Conservation (phyloP, 495 filamentous ascomycete genomes). For the Penicillium argentinense region DNA sequence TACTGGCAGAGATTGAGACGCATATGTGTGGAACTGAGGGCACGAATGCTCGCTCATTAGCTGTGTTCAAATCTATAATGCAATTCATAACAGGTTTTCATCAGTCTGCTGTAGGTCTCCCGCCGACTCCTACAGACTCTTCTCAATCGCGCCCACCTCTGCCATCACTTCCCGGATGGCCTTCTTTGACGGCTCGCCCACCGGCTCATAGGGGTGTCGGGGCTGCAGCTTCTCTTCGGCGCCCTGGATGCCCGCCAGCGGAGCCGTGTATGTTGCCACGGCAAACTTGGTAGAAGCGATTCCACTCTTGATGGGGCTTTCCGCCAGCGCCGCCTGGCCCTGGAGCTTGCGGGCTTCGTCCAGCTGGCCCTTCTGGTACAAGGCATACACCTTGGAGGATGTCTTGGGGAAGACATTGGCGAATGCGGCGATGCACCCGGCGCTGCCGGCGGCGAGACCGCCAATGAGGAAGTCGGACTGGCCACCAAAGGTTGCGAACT, state of each 20-base stretch:
- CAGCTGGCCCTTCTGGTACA: constrained; percentile 62
- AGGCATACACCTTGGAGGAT: constrained; percentile 60
- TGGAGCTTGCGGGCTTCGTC: constrained; percentile 69
- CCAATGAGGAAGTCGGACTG: constrained; percentile 71
- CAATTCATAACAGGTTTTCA: constrained; percentile 1
- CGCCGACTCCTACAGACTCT: constrained; percentile 2
- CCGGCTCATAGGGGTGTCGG: constrained; percentile 54
- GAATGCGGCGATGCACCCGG: constrained; percentile 67
- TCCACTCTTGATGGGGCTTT: constrained; percentile 79
- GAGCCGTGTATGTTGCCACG: constrained; percentile 37
- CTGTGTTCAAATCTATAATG: not conserved
- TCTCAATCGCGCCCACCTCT: constrained; percentile 20
- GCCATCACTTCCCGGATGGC: constrained; percentile 47
- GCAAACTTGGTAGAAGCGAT: constrained; percentile 67
- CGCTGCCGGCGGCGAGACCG: constrained; percentile 37
- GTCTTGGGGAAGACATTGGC: constrained; percentile 67
- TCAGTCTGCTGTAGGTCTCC: not conserved
- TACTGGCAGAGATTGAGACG: too few species aligned
- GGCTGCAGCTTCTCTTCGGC: constrained; percentile 39
- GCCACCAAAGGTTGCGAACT: constrained; percentile 67
- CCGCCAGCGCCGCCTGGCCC: constrained; percentile 68
- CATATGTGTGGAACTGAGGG: too few species aligned
- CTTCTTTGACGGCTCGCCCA: constrained; percentile 47
- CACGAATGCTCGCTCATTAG: too few species aligned
- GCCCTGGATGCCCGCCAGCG: constrained; percentile 20